These are phyloP conservation scores for Hypoxylon crocopeplum DNA, from an alignment of 495 filamentous ascomycete species.

Conservation along the genomic window DNA sequence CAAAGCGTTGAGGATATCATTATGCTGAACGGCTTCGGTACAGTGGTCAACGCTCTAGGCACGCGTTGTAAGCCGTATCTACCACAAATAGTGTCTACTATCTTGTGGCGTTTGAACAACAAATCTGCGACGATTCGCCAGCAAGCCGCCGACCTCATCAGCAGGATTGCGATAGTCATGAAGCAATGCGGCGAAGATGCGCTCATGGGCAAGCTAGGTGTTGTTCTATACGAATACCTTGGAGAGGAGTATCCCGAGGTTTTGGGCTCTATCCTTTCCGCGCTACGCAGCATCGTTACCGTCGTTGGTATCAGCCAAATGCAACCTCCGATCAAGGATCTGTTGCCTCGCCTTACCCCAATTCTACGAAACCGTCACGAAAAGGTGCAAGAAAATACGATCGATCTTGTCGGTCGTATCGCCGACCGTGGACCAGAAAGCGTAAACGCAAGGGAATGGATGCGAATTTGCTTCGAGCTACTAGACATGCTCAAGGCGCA, in stretches of 20 bases:
- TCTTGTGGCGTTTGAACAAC: constrained; percentile 98
- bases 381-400: constrained; percentile 99
- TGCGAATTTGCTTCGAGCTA: constrained; percentile 99
- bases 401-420: constrained; percentile 97
- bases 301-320: constrained; percentile 98
- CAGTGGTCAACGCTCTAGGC: constrained; percentile 93
- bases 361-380: constrained; percentile 98
- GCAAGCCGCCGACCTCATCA: constrained; percentile 95
- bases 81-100: constrained; percentile 93
- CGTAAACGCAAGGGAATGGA: constrained; percentile 98
- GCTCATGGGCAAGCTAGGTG: constrained; percentile 92
- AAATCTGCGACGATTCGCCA: constrained; percentile 95
- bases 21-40: constrained; percentile 98
- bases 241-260: constrained; percentile 99
- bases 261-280: constrained; percentile 93
- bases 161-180: constrained; percentile 97
- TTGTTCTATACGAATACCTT: constrained; percentile 98
- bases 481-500: constrained; percentile 99
- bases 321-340: constrained; percentile 98
- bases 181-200: constrained; percentile 97
- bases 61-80: constrained; percentile 95
- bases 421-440: constrained; percentile 95
- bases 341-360: constrained; percentile 92
- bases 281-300: constrained; percentile 93
- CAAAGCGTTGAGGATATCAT: constrained; percentile 96